Evolutionary conservation across 2,329 filamentous ascomycete species (phyloP).

Genomic region (Graphilbum ipis-grandicollis): DNA sequence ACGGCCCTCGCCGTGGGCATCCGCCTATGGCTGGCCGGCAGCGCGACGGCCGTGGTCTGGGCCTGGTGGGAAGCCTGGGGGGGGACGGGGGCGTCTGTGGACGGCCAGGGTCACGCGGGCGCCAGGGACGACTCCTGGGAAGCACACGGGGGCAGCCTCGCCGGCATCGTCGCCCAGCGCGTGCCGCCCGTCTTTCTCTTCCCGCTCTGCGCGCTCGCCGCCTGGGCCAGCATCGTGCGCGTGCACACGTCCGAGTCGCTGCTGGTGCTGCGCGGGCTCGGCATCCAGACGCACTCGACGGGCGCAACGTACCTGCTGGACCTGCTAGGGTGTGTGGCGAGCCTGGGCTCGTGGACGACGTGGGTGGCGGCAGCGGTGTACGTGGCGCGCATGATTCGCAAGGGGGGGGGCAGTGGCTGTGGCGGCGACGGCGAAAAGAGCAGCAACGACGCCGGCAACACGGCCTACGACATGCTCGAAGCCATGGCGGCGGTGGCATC

Average conservation of each 20-base stretch:
- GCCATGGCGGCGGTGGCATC: background rate
- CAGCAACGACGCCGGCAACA: background rate
- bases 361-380: background rate
- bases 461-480: too few relatives aligned
- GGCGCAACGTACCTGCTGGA: slow-evolving; percentile 44
- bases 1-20: slow-evolving; percentile 24
- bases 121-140: too few relatives aligned
- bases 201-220: slow-evolving; percentile 16
- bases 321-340: slow-evolving; percentile 6
- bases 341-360: slow-evolving; percentile 17
- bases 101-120: too few relatives aligned
- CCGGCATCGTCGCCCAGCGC: slow-evolving; percentile 15
- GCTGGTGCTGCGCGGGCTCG: slow-evolving; percentile 72
- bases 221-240: slow-evolving; percentile 28
- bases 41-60: slow-evolving; percentile 32
- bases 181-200: slow-evolving; percentile 20
- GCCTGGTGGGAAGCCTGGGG: too few relatives aligned
- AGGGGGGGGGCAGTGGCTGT: background rate
- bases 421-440: slow-evolving; percentile 1
- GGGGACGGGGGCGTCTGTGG: too few relatives aligned
- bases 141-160: slow-evolving; percentile 10
- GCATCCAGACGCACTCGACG: slow-evolving; percentile 70
- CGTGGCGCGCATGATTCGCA: background rate
- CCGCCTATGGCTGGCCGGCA: slow-evolving; percentile 22
- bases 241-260: slow-evolving; percentile 59